A percentile compares a stretch with the other conserved stretches of the same genome.
phyloP scores from a whole-genome alignment of 257 asterid genomes.

The Nicotiana knightiana region DNA sequence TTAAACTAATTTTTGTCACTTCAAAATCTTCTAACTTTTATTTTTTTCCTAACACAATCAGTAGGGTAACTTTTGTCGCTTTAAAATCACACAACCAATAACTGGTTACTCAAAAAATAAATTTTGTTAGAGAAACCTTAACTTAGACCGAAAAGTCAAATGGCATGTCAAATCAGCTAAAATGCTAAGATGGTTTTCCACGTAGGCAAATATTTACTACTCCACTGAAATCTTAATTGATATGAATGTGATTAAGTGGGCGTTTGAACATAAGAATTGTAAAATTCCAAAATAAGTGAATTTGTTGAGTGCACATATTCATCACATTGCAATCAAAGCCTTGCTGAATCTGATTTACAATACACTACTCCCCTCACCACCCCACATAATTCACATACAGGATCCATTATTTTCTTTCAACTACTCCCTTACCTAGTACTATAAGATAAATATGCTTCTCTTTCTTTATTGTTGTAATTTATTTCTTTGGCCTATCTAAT shows the following conservation, averaged over 20 bases:
- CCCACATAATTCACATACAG: constrained; percentile 55
- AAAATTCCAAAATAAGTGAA: not conserved
- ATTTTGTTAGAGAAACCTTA: not conserved
- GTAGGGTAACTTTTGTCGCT: not conserved
- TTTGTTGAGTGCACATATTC: constrained; percentile 53
- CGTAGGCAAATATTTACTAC: too few species aligned
- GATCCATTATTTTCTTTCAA: constrained; percentile 21
- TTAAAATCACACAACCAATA: not conserved
- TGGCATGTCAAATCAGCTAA: too few species aligned
- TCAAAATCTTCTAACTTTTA: not conserved
- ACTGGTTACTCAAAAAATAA: not conserved
- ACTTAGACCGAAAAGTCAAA: too few species aligned
- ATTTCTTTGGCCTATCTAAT: not conserved
- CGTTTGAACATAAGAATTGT: too few species aligned
- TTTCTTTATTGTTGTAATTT: not conserved
- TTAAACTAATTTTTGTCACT: not conserved
- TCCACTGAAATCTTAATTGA: too few species aligned
- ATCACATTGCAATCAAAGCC: constrained; percentile 65
- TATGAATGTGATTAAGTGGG: too few species aligned
- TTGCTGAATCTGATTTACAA: constrained; percentile 59
- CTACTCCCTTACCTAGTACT: not conserved
- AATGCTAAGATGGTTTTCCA: too few species aligned
- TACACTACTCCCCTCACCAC: constrained; percentile 50
- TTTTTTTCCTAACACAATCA: not conserved
- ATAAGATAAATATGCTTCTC: not conserved